Conservation (phyloP, 305 asterid genomes). For the Plantago coronopus region DNA sequence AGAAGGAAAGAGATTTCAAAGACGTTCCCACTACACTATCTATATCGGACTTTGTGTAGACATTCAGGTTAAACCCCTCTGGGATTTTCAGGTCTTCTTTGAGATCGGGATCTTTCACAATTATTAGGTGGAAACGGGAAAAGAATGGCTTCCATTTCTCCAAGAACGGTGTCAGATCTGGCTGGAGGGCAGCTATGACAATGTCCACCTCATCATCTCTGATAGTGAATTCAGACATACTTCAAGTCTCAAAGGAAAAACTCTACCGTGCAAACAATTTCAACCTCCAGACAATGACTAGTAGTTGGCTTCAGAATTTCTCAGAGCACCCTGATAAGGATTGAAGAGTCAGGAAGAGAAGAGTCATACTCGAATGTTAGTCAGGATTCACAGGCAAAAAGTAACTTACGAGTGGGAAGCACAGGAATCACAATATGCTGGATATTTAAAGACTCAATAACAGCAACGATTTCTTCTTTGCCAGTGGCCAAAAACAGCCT, state of each 20-base stretch:
- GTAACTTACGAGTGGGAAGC: conserved; percentile 81
- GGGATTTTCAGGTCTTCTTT: conserved; percentile 64
- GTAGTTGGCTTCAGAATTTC: conserved; percentile 42
- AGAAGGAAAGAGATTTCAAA: conserved; percentile 39
- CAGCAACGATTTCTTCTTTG: conserved; percentile 69
- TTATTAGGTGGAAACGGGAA: conserved; percentile 74
- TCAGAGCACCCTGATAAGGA: conserved; percentile 78
- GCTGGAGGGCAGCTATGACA: conserved; percentile 76
- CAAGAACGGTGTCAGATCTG: conserved; percentile 78
- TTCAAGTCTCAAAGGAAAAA: conserved; percentile 19
- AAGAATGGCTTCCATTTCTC: conserved; percentile 77
- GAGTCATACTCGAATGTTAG: conserved; percentile 9
- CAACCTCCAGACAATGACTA: conserved; percentile 24
- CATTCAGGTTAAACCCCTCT: conserved; percentile 51
- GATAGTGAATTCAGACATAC: conserved; percentile 61
- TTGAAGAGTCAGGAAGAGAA: conserved; percentile 25
- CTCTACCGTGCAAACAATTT: conserved; percentile 12
- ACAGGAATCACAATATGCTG: conserved; percentile 63
- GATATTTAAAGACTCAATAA: conserved; percentile 62
- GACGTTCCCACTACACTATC: conserved; percentile 52
- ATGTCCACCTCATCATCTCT: conserved; percentile 76
- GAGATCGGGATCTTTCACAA: conserved; percentile 77
- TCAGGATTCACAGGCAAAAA: background rate
- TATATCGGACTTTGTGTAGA: conserved; percentile 60
- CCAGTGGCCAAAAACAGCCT: conserved; percentile 76